Evolutionary conservation across 2,329 filamentous ascomycete species (phyloP).

Genomic region (Rhynchosporium graminicola): DNA sequence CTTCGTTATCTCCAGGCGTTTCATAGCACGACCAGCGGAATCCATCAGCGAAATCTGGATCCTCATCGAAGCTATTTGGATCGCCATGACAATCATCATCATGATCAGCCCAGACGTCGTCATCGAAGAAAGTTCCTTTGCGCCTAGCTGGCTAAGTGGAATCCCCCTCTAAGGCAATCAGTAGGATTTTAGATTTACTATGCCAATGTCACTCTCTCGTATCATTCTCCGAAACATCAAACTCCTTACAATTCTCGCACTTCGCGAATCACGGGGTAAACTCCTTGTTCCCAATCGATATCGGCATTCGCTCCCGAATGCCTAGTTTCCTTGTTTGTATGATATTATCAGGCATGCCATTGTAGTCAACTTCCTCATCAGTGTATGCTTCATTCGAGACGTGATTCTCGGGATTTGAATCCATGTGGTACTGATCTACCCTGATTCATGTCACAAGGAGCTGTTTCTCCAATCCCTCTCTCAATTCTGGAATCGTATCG

Average conservation of each 20-base stretch:
- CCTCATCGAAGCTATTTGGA: conserved; percentile 13
- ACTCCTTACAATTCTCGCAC: conserved; percentile 25
- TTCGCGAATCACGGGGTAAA: conserved; percentile 11
- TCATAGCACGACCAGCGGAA: conserved; percentile 25
- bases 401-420: conserved; percentile 6
- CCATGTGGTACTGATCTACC: conserved; percentile 3
- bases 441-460: conserved; percentile 9
- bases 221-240: conserved; percentile 17
- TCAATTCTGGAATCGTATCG: not conserved
- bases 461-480: not conserved
- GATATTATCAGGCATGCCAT: not conserved
- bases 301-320: not conserved
- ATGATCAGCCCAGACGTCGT: conserved; percentile 24
- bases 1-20: conserved; percentile 3
- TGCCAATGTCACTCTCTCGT: conserved; percentile 22
- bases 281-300: conserved; percentile 15
- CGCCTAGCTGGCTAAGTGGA: conserved; percentile 4
- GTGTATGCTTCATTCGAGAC: conserved; percentile 9
- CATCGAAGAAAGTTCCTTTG: conserved; percentile 15
- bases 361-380: not conserved
- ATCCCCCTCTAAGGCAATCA: not conserved
- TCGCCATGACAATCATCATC: conserved; percentile 19
- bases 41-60: conserved; percentile 17
- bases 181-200: not conserved
- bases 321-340: not conserved